phyloP scores from a whole-genome alignment of 352 stramenopile genomes.

The Phytophthora podocarpi region DNA sequence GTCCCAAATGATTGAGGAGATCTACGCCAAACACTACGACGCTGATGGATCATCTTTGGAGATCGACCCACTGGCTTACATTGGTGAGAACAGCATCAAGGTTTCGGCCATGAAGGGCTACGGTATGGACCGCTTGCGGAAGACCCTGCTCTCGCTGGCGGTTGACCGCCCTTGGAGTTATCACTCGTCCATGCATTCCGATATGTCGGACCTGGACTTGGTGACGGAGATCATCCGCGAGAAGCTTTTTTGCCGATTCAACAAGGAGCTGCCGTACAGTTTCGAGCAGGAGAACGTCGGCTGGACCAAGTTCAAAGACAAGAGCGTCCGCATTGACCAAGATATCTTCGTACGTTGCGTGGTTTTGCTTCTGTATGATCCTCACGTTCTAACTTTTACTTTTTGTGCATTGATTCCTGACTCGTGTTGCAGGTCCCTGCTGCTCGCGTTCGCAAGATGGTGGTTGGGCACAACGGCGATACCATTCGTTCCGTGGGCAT shows the following conservation, averaged over 20 bases:
- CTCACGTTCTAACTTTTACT: not conserved
- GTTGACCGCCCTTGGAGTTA: constrained; percentile 84
- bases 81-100: constrained; percentile 76
- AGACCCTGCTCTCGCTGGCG: constrained; percentile 66
- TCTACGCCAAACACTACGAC: constrained; percentile 75
- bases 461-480: constrained; percentile 80
- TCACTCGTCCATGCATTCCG: constrained; percentile 87
- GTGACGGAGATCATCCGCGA: constrained; percentile 90
- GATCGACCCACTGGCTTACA: constrained; percentile 70
- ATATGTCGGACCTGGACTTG: constrained; percentile 81
- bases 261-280: constrained; percentile 87
- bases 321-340: constrained; percentile 87
- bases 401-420: constrained; percentile 36
- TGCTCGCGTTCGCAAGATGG: constrained; percentile 77
- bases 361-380: not conserved
- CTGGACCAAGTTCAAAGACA: constrained; percentile 89
- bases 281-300: constrained; percentile 85
- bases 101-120: constrained; percentile 79
- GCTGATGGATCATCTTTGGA: constrained; percentile 54
- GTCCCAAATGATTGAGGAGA: constrained; percentile 82
- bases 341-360: constrained; percentile 80
- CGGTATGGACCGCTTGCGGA: constrained; percentile 68
- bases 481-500: constrained; percentile 78
- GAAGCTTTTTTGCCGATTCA: constrained; percentile 88
- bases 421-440: constrained; percentile 67